These are phyloP conservation scores for Fusarium guadeloupense DNA, from an alignment of 2,329 filamentous ascomycete species.

Conservation along the genomic window DNA sequence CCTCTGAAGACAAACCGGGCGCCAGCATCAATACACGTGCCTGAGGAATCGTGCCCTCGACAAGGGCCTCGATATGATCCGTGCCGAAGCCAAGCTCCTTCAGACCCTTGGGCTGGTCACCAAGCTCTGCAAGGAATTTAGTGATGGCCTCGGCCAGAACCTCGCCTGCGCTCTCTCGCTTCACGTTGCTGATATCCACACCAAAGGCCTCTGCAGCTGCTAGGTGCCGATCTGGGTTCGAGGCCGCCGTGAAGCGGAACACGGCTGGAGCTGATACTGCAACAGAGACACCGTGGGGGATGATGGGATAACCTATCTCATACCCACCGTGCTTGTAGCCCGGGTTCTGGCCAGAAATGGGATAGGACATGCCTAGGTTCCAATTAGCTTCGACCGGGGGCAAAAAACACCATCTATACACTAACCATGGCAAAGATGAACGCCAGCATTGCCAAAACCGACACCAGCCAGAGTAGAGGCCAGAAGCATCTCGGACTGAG, in stretches of 20 bases:
- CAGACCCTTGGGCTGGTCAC: constrained; percentile 89
- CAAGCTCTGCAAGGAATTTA: constrained; percentile 82
- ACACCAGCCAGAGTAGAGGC: constrained; percentile 94
- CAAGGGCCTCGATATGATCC: constrained; percentile 80
- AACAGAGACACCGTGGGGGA: constrained; percentile 95
- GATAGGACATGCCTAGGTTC: constrained; percentile 86
- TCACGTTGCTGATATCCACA: constrained; percentile 86
- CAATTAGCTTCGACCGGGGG: constrained; percentile 15
- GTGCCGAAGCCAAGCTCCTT: constrained; percentile 82
- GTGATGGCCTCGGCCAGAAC: constrained; percentile 84
- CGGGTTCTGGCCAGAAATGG: constrained; percentile 94
- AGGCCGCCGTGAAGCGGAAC: constrained; percentile 90
- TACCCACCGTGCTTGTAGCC: constrained; percentile 91
- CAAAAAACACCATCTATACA: constrained; percentile 11
- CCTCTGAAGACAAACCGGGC: constrained; percentile 77
- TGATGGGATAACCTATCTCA: constrained; percentile 77
- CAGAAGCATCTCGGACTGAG: constrained; percentile 94
- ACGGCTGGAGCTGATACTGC: constrained; percentile 93
- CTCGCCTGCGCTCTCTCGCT: constrained; percentile 88
- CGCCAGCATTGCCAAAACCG: constrained; percentile 96
- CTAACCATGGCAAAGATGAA: constrained; percentile 76
- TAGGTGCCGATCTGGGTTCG: constrained; percentile 91
- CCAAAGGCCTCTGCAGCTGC: constrained; percentile 90
- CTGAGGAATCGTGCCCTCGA: constrained; percentile 96
- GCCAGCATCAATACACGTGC: constrained; percentile 90